These are phyloP conservation scores for Pseudonectria buxi DNA, from an alignment of 2,329 filamentous ascomycete genomes.

Conservation along the genomic window DNA sequence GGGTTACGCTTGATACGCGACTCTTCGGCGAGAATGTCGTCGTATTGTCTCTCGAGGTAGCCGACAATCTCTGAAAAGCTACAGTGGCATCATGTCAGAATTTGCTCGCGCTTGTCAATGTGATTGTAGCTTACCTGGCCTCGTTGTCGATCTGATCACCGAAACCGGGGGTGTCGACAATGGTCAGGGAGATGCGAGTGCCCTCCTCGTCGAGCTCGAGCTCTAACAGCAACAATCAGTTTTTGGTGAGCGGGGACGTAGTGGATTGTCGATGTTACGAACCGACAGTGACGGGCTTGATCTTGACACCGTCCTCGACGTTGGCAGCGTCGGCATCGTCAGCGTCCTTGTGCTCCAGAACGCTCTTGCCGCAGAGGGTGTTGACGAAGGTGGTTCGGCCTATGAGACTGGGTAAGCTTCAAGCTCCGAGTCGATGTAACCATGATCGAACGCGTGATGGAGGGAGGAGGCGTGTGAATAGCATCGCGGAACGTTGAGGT, in stretches of 20 bases:
- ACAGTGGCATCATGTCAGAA: constrained; percentile 5
- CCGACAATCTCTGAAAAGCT: constrained; percentile 97
- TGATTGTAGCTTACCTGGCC: constrained; percentile 60
- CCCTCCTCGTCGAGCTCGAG: constrained; percentile 96
- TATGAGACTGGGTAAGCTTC: constrained; percentile 33
- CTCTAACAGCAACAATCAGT: constrained; percentile 46
- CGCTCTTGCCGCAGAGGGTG: constrained; percentile 93
- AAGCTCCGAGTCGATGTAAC: not conserved
- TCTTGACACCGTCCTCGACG: constrained; percentile 93
- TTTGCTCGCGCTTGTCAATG: not conserved
- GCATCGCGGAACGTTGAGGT: constrained; percentile 5
- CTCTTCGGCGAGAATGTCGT: constrained; percentile 98
- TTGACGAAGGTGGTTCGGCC: constrained; percentile 99
- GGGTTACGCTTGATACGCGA: constrained; percentile 99
- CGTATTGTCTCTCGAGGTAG: constrained; percentile 98
- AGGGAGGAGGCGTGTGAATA: constrained; percentile 6
- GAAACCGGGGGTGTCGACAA: constrained; percentile 97
- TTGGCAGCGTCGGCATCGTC: constrained; percentile 87
- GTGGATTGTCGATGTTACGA: constrained; percentile 18
- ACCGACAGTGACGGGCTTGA: constrained; percentile 98
- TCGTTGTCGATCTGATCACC: constrained; percentile 99
- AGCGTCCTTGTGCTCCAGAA: constrained; percentile 84
- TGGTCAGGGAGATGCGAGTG: constrained; percentile 94
- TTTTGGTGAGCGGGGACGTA: constrained; percentile 15
- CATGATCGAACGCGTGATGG: constrained; percentile 1